Base-by-base conservation (phyloP, 2,329 filamentous ascomycete genomes). In the Aspergillus sp. region DNA sequence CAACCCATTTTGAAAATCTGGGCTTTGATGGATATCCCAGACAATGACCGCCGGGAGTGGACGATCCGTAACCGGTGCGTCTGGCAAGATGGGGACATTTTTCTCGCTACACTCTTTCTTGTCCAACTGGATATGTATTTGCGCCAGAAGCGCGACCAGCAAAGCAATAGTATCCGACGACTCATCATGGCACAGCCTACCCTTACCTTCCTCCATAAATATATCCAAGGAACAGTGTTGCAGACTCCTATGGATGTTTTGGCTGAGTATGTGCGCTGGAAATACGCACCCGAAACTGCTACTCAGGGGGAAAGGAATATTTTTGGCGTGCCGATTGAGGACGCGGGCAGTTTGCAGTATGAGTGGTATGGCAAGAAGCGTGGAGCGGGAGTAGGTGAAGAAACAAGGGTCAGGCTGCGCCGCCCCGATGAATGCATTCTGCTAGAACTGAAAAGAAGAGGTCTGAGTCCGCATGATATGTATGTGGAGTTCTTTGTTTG, bases 81-180 rank as follows among this genome's bases (percentile, higher is more conserved):
- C 51, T 89, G 89, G 82, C 77, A 81, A 8, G 78, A 88, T 59
- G 61, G 71, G 3, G 86, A 91, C 68, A 73, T 95, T 8, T 84
- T 85, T 69, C 80, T 84, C 54, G 81, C 84, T 2, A 84, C 87
- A 48, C 74, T 88, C 61, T 88, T 94, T 77, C 78, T 91, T 64
- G 70, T 90, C 63, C 93, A 94, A 76, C 82, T 95, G 15, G 82
- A 86, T 68, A 86, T 92, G 84, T 81, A 82, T 57, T 87, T 91
- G 73, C 59, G 83, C 90, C 64, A 88, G 90, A 0, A 71, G 85
- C 23, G 81, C 81, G 52, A 80, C 81, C 15, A 80, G 81, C 52
- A 10, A 8, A 76, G 78, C 2, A 79, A 79, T 47, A 78, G 78
- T 30, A 75, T 89, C 54, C 76, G 85, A 41, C 78, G 85, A 32